Conservation (phyloP, 108 stramenopile genomes). For the Parietichytrium sp. region DNA sequence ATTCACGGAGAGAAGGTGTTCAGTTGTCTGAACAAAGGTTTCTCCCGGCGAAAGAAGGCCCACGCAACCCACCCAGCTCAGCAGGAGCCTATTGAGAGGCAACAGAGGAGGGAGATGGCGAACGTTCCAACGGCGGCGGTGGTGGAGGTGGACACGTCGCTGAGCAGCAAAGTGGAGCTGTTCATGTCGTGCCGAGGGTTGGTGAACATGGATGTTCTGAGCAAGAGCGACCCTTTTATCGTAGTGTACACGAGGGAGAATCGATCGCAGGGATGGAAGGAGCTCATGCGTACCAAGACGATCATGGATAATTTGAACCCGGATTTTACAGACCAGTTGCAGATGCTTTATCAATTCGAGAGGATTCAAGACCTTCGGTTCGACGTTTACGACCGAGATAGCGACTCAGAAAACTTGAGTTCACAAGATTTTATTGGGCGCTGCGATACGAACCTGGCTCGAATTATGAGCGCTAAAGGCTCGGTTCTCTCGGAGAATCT, state of each 20-base stretch:
- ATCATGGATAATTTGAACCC: conserved; percentile 19
- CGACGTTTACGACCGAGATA: conserved; percentile 11
- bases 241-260: conserved; percentile 13
- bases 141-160: neutral
- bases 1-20: too few relatives aligned
- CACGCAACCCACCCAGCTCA: too few relatives aligned
- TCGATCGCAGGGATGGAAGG: neutral
- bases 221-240: conserved; percentile 33
- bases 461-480: neutral
- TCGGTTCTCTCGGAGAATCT: neutral
- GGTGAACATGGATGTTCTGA: neutral
- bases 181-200: conserved; percentile 16
- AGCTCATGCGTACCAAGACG: conserved; percentile 1
- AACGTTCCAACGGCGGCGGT: conserved; percentile 17
- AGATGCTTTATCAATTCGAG: conserved; percentile 14
- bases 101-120: too few relatives aligned
- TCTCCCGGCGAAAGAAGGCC: too few relatives aligned
- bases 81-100: too few relatives aligned
- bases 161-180: conserved; percentile 36
- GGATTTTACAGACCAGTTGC: conserved; percentile 3
- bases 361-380: neutral
- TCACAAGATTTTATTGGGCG: neutral
- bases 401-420: neutral
- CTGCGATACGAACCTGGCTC: neutral
- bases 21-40: too few relatives aligned